Conservation (phyloP, 2,329 filamentous ascomycete genomes). For the Ilyonectria destructans region DNA sequence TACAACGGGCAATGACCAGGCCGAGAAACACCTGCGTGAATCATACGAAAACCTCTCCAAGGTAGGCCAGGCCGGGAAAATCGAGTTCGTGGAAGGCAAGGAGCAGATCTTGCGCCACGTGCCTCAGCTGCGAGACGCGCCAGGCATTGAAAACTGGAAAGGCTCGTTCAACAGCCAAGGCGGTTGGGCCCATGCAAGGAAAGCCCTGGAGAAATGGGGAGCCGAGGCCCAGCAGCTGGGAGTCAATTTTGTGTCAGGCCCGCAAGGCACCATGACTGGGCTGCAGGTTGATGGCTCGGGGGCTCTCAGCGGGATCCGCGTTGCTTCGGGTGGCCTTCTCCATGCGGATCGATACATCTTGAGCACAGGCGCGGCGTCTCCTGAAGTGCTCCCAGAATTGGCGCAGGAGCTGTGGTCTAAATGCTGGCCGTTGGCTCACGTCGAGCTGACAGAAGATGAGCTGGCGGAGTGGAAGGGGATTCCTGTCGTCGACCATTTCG, state of each 20-base stretch:
- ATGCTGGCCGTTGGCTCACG: slow-evolving; percentile 33
- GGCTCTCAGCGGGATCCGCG: slow-evolving; percentile 14
- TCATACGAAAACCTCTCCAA: slow-evolving; percentile 27
- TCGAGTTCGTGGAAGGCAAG: slow-evolving; percentile 21
- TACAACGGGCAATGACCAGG: slow-evolving; percentile 23
- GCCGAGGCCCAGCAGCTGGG: slow-evolving; percentile 23
- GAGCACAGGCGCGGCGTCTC: slow-evolving; percentile 31
- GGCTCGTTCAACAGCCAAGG: slow-evolving; percentile 32
- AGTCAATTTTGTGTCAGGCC: slow-evolving; percentile 28
- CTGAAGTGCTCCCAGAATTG: slow-evolving; percentile 29
- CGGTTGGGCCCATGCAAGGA: slow-evolving; percentile 32
- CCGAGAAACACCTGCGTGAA: slow-evolving; percentile 22
- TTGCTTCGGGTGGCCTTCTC: slow-evolving; percentile 26
- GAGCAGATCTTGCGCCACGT: slow-evolving; percentile 28
- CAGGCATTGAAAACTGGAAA: slow-evolving; percentile 26
- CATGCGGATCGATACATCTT: slow-evolving; percentile 30
- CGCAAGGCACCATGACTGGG: slow-evolving; percentile 23
- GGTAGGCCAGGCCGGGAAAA: slow-evolving; percentile 15
- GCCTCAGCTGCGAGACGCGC: slow-evolving; percentile 24
- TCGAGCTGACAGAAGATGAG: slow-evolving; percentile 34
- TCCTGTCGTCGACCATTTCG: slow-evolving; percentile 34
- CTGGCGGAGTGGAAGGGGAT: slow-evolving; percentile 29
- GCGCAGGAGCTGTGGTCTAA: slow-evolving; percentile 33
- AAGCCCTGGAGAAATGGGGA: slow-evolving; percentile 34
- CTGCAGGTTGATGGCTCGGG: slow-evolving; percentile 16